Conservation (phyloP, 163 green algal species). For the Scenedesmus sp. region DNA sequence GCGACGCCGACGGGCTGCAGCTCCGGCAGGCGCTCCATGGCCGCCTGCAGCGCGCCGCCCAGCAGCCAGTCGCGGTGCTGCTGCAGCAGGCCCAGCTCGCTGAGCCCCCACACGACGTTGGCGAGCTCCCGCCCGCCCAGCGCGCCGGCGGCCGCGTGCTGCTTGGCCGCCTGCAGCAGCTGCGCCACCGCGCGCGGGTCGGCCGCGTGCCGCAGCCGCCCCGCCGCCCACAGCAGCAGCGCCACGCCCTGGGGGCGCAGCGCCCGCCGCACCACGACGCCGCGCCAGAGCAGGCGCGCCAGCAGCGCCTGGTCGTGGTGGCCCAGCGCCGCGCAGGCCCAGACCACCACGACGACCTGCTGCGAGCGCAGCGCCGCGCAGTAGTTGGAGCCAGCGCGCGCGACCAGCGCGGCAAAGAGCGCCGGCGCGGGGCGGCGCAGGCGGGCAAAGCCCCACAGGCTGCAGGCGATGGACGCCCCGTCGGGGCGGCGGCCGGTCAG, state of each 20-base stretch:
- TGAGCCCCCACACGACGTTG: conserved; percentile 52
- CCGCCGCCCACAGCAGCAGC: conserved; percentile 40
- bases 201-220: conserved; percentile 1
- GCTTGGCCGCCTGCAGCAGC: conserved; percentile 33
- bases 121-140: conserved; percentile 48
- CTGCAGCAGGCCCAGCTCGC: conserved; percentile 24
- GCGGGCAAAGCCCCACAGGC: conserved; percentile 50
- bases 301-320: conserved; percentile 38
- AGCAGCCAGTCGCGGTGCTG: conserved; percentile 22
- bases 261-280: not conserved
- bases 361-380: conserved; percentile 17
- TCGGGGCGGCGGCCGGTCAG: conserved; percentile 10
- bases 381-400: not conserved
- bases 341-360: conserved; percentile 25
- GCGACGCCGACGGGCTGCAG: conserved; percentile 48
- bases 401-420: not conserved
- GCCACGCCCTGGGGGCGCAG: conserved; percentile 30
- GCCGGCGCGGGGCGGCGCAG: conserved; percentile 3
- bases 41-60: conserved; percentile 34
- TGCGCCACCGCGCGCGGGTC: conserved; percentile 1
- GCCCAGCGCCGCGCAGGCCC: conserved; percentile 30
- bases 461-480: conserved; percentile 16
- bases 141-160: not conserved
- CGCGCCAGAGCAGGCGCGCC: not conserved
- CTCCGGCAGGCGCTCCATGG: conserved; percentile 45